Evolutionary conservation across 2,329 filamentous ascomycete species (phyloP), one percentile per base, ranked within the genome.

Genomic region (Phialocephala sp.): DNA sequence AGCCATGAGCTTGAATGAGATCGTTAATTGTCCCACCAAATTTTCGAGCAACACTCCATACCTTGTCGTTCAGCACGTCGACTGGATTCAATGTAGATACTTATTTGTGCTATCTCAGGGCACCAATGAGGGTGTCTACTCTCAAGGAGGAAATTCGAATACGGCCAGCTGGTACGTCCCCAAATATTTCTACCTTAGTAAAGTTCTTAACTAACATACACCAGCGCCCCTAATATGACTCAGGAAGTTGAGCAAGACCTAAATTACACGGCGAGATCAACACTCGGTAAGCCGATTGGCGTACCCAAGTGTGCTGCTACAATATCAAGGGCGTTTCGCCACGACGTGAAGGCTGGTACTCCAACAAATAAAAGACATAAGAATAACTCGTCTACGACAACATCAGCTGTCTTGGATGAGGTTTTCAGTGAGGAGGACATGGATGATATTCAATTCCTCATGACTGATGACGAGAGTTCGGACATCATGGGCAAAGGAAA

Each of bases 81-180:
- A 96, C 73, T 97, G 94, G 94, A 93, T 97, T 66, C 93, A 96
- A 74, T 93, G 92, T 32, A 86, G 93, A 52, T 97, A 96, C 77
- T 82, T 97, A 1, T 91, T 97, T 70, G 87, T 91, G n/a, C 68
- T 72, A 63, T 58, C 66, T 15, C 55, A 58, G 37, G 52, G 35
- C 22, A 43, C 35, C 9, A 43, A 20, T 35, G 32, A 27, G 14
- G 27, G 27, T 5, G 22, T 18, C 27, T 50, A 47, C n/a, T 14
- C 20, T 35, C 35, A 8, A 12, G 37, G 20, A 1, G 56, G 47
- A 8, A 60, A 39, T 22, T 58, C 60, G 36, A 43, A n/a, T 20
- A 43, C 37, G 6, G 41, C 59, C 50, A 56, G 54, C 20, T 37
- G 60, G 65, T 65, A 61, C 47, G 61, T 60, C 27, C n/a, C 36